phyloP scores from a whole-genome alignment of 176 grass and related monocot genomes.

The Rhynchospora tenuis region DNA sequence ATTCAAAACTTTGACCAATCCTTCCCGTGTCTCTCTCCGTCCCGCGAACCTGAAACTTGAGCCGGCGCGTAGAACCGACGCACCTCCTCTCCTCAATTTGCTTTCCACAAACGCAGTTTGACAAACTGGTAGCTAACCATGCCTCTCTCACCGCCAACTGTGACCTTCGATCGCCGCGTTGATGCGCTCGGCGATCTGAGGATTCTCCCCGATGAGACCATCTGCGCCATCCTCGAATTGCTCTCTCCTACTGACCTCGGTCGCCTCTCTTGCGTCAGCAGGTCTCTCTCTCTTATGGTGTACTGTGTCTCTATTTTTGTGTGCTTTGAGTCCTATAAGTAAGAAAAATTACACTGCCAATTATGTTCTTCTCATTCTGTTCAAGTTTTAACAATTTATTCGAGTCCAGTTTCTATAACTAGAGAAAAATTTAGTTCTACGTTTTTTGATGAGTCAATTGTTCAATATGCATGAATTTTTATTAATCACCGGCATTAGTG shows the following conservation, averaged over 20 bases:
- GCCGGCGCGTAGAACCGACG: constrained; percentile 1
- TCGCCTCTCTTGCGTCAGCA: constrained; percentile 86
- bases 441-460: no score
- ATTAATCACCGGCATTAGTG: no score
- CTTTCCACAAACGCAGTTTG: neutral
- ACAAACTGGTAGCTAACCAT: neutral
- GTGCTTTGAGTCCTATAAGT: neutral
- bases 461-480: no score
- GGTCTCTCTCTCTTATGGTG: constrained; percentile 24
- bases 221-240: constrained; percentile 81
- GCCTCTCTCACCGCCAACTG: neutral
- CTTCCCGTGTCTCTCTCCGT: neutral
- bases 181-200: constrained; percentile 70
- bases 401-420: no score
- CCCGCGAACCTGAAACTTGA: neutral
- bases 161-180: constrained; percentile 38
- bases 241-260: constrained; percentile 70
- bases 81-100: neutral
- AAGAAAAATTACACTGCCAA: neutral
- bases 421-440: no score
- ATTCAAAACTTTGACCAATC: neutral
- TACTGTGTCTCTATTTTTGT: neutral
- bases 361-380: neutral
- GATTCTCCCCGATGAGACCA: constrained; percentile 67
- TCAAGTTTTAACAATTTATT: no score